Percentiles rank a stretch among this genome's conserved stretches.
phyloP scores from a whole-genome alignment of 495 filamentous ascomycete species.

The Penicillium fimorum region DNA sequence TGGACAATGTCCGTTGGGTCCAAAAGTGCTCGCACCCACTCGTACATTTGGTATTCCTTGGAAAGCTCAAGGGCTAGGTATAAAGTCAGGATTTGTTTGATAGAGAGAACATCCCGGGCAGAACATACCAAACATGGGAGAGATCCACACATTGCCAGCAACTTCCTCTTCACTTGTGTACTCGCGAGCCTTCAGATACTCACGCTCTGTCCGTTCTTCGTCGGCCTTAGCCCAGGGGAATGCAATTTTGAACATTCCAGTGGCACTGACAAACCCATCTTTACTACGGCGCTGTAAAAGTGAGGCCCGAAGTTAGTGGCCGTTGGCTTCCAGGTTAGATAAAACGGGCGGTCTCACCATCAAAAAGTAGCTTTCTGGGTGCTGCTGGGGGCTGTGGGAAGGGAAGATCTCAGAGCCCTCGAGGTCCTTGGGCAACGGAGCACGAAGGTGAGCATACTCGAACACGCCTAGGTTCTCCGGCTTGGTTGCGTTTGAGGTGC shows the following conservation, averaged over 20 bases:
- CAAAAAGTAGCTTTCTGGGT: slow-evolving; percentile 89
- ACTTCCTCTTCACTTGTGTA: slow-evolving; percentile 87
- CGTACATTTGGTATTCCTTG: slow-evolving; percentile 74
- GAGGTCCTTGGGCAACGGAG: slow-evolving; percentile 83
- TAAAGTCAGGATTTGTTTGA: slow-evolving; percentile 5
- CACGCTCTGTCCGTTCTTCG: slow-evolving; percentile 85
- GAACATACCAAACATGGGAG: slow-evolving; percentile 69
- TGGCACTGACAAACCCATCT: slow-evolving; percentile 92
- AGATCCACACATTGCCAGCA: slow-evolving; percentile 95
- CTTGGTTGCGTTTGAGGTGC: slow-evolving; percentile 64
- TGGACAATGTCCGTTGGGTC: slow-evolving; percentile 69
- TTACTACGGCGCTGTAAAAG: slow-evolving; percentile 71
- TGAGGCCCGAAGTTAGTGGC: slow-evolving; percentile 9
- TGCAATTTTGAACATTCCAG: slow-evolving; percentile 99
- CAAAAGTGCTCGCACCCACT: slow-evolving; percentile 88
- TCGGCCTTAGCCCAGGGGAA: slow-evolving; percentile 86
- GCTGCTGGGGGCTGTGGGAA: slow-evolving; percentile 49
- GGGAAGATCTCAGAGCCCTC: slow-evolving; percentile 88
- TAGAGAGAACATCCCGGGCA: not conserved
- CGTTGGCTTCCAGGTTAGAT: no score
- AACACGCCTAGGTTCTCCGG: slow-evolving; percentile 75
- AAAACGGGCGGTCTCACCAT: slow-evolving; percentile 59
- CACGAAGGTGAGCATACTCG: slow-evolving; percentile 93
- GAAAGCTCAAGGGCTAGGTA: slow-evolving; percentile 73
- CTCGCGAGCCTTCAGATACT: slow-evolving; percentile 73